Base-by-base conservation (phyloP, 75 land plant species). In the Pinus taeda region DNA sequence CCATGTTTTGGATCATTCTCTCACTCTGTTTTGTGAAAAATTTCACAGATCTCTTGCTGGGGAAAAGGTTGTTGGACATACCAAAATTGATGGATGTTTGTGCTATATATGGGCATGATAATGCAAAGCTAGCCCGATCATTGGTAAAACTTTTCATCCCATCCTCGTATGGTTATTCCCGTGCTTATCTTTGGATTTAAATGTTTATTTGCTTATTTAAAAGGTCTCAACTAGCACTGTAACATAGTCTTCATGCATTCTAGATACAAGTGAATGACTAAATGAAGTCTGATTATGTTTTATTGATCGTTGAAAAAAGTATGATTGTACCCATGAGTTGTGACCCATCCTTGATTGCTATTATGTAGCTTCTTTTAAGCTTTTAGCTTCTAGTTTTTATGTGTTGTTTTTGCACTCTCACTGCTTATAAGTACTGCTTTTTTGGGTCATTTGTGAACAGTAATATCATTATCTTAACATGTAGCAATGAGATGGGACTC, bases 31-130 rank as follows among this genome's bases (percentile, higher is more conserved):
- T 2, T 57, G 59, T 83, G 74, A 73, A 73, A 21, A 4, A 15
- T 57, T 73, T 73, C 15, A 53, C 86, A 97, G 99, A 83, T 74
- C 76, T 89, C 62, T 81, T 95, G 89, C 90, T 89, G 86, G 91
- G 88, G 76, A 90, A 85, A 83, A 87, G 75, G 77, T 65, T 93
- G 57, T 80, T 97, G n/a, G 91, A 92, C 78, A 77, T 97, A 74
- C 95, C 99, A 21, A 94, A 95, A 78, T 80, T 97, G 79, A 72
- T 97, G 76, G 98, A 97, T 80, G 81, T 97, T 33, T 93, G 91
- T 82, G 95, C 98, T 21, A 90, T 97, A 63, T 97, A 92, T 85
- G 92, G 89, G 45, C 93, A 87, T 81, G 98, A 93, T 59, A 97
- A 97, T 87, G 84, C 77, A 71, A 91, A 93, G 75, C 63, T 95